Conservation (phyloP, 345 rosid genomes). For the Populus alba region DNA sequence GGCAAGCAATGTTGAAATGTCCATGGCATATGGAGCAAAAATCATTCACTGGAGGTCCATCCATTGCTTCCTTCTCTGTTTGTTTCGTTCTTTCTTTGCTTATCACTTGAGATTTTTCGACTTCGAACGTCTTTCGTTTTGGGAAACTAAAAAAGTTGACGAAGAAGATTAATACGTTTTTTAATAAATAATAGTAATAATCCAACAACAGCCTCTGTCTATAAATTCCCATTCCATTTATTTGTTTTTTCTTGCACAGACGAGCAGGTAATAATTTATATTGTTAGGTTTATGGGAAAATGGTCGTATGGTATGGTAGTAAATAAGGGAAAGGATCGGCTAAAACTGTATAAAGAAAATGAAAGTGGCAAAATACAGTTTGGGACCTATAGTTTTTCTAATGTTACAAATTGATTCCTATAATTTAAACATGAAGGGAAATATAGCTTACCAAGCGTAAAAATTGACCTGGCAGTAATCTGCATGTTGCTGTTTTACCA, state of each 20-base stretch:
- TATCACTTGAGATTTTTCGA: no score
- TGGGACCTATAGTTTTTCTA: background rate
- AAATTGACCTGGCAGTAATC: background rate
- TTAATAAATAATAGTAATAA: no score
- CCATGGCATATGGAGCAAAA: constrained; percentile 78
- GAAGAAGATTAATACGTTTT: no score
- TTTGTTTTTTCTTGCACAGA: no score
- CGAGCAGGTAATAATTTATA: no score
- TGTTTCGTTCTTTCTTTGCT: background rate
- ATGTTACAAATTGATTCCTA: no score
- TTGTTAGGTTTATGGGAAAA: no score
- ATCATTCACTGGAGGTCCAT: constrained; percentile 65
- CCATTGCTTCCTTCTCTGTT: constrained; percentile 37
- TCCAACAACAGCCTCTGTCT: no score
- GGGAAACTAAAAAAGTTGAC: background rate
- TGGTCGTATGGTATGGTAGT: no score
- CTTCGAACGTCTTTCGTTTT: background rate
- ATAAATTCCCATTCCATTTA: no score
- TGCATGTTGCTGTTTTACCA: constrained; percentile 1
- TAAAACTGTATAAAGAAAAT: background rate
- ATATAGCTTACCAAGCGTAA: no score
- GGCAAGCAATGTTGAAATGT: constrained; percentile 65
- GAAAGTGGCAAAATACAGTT: background rate
- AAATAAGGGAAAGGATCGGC: background rate
- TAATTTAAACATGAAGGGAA: no score